These are phyloP conservation scores for Stenocarpella maydis DNA, from an alignment of 2,329 filamentous ascomycete genomes.

Conservation along the genomic window DNA sequence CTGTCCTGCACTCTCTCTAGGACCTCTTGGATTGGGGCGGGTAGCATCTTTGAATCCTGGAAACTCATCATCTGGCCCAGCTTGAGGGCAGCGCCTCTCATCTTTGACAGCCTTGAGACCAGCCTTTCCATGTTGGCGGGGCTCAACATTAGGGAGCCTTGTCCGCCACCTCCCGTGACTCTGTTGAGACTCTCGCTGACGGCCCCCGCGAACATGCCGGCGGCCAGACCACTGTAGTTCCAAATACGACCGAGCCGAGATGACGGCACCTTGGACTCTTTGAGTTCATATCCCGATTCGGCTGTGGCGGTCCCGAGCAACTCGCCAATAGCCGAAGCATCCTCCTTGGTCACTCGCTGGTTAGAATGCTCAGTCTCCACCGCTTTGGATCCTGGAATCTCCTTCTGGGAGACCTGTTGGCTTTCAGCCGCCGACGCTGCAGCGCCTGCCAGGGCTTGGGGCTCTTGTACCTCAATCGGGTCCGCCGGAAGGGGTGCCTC, in stretches of 20 bases:
- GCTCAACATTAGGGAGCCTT: slow-evolving; percentile 86
- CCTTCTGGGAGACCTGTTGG: slow-evolving; percentile 4
- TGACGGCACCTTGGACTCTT: slow-evolving; percentile 90
- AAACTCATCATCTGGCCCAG: slow-evolving; percentile 98
- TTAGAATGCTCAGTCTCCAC: background rate
- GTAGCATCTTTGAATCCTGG: slow-evolving; percentile 95
- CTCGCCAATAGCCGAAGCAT: slow-evolving; percentile 38
- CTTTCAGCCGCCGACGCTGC: slow-evolving; percentile 1
- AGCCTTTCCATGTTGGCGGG: slow-evolving; percentile 91
- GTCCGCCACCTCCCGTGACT: slow-evolving; percentile 72
- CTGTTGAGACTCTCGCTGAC: slow-evolving; percentile 86
- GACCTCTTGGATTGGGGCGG: slow-evolving; percentile 84
- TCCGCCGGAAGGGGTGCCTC: background rate
- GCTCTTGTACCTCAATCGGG: background rate
- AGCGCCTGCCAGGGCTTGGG: background rate
- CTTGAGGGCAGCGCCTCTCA: slow-evolving; percentile 97
- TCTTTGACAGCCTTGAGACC: slow-evolving; percentile 90
- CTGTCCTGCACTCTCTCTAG: slow-evolving; percentile 94
- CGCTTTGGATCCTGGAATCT: background rate
- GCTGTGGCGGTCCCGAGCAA: slow-evolving; percentile 39
- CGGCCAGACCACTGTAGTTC: slow-evolving; percentile 93
- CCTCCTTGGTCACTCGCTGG: slow-evolving; percentile 38
- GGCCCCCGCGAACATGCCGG: slow-evolving; percentile 94
- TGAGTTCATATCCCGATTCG: slow-evolving; percentile 69
- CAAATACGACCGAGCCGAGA: slow-evolving; percentile 87